Evolutionary conservation across 108 stramenopile species (phyloP).

Genomic region (Discostella stelligeroides): DNA sequence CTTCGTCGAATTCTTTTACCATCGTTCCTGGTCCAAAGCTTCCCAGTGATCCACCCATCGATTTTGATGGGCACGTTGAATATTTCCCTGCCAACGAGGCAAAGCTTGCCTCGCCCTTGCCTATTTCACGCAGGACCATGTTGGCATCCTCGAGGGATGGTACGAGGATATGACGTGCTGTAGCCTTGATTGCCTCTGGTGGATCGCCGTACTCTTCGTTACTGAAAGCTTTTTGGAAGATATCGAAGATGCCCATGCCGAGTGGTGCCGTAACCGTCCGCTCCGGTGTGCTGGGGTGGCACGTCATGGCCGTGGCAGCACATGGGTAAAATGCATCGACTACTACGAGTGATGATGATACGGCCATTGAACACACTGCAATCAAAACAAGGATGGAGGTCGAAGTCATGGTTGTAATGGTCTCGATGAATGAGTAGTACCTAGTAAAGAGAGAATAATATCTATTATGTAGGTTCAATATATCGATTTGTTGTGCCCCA

Average conservation of each 20-base stretch:
- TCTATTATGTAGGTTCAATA: too few species aligned
- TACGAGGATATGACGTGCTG: conserved; percentile 80
- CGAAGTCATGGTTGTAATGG: conserved; percentile 2
- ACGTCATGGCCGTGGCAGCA: not conserved
- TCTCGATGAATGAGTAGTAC: too few species aligned
- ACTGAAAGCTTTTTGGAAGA: conserved; percentile 56
- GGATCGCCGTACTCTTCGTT: conserved; percentile 72
- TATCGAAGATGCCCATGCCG: conserved; percentile 67
- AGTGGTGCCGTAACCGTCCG: conserved; percentile 6
- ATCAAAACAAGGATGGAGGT: conserved; percentile 5
- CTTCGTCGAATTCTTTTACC: conserved; percentile 83
- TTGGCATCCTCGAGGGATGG: conserved; percentile 57
- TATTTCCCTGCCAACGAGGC: conserved; percentile 54
- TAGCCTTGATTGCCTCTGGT: conserved; percentile 74
- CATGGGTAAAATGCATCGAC: conserved; percentile 25
- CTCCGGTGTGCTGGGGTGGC: not conserved
- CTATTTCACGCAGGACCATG: conserved; percentile 53
- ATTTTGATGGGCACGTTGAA: conserved; percentile 72
- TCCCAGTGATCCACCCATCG: conserved; percentile 70
- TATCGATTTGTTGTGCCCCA: too few species aligned
- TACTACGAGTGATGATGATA: not conserved
- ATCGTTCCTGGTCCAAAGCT: conserved; percentile 76
- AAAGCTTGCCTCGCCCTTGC: conserved; percentile 53
- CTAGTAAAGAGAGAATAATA: too few species aligned
- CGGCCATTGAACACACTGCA: conserved; percentile 7